Evolutionary conservation across 2,329 filamentous ascomycete genomes (phyloP), one percentile per base, ranked within the genome.

Genomic region (Neofusicoccum ribis): DNA sequence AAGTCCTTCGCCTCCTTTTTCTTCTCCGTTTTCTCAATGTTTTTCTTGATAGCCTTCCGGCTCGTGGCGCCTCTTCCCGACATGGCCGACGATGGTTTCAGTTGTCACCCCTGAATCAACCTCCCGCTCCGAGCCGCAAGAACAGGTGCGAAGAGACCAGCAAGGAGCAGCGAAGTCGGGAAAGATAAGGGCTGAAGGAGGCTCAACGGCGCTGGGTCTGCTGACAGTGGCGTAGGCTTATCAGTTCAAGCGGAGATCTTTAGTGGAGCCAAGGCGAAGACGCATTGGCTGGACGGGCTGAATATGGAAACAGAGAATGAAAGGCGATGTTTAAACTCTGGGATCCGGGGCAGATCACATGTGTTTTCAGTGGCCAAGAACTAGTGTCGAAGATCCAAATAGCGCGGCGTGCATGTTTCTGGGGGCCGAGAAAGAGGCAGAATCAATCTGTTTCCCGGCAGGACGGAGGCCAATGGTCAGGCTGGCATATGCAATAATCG

Each of bases 21-120:
- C 67, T 77, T 77, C 65, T 78, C 77, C 56, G 73, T 74, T 68
- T 78, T 79, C 60, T 77, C 70, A 14, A 78, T 76, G 44, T 78
- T 72, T 65, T 79, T 79, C 37, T 72, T 70, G 63, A 77, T 72
- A n/a, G 73, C 75, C 68, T 79, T 79, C 5, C 77, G 74, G 63
- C 76, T 75, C 23, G 75, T 71, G 14, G 77, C 77, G 43, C 77
- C 77, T 70, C 77, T 70, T 64, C 76, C 77, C 36, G 77, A 78
- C 77, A 79, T 79, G n/a, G 34, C 31, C 9, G 49, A 23, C 2
- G 23, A 2, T 23, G 36, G 27, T 43, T 41, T 14, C 14, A 9
- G 5, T 15, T 14, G 20, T 44, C 23, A 43, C 27, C 6, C 5
- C n/a, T 17, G 12, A 43, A 17, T n/a, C 52, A 31, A n/a, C 37